Evolutionary conservation across 1,284 basidiomycete genomes (phyloP).

Genomic region (Boletellus sp.): DNA sequence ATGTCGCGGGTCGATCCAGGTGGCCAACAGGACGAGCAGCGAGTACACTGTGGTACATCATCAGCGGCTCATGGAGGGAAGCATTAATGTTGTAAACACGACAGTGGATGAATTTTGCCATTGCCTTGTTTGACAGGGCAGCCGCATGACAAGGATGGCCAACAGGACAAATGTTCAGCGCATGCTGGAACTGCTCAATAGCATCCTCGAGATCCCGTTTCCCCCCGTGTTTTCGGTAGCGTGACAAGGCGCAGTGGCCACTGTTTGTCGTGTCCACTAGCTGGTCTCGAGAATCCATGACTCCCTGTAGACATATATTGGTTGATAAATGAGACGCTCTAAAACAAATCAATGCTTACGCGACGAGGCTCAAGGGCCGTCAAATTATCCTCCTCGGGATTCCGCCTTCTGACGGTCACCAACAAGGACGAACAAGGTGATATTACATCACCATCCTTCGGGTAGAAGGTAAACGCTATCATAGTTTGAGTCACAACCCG

Average conservation of each 20-base stretch:
- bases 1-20: not conserved
- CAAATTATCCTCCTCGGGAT: not conserved
- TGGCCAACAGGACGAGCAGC: not conserved
- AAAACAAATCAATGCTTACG: not conserved
- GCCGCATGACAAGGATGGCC: slow-evolving; percentile 8
- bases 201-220: slow-evolving; percentile 2
- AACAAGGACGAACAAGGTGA: slow-evolving; percentile 1
- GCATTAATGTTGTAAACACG: not conserved
- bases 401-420: not conserved
- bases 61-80: not conserved
- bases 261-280: slow-evolving; percentile 1
- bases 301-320: not conserved
- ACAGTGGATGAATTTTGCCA: not conserved
- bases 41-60: not conserved
- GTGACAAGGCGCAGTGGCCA: not conserved
- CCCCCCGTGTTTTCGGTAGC: not conserved
- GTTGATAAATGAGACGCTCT: not conserved
- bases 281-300: not conserved
- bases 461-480: slow-evolving; percentile 1
- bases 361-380: not conserved
- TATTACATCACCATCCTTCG: not conserved
- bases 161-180: slow-evolving; percentile 6
- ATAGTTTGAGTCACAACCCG: not conserved
- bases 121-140: slow-evolving; percentile 9
- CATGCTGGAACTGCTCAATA: slow-evolving; percentile 1